Base-by-base conservation (phyloP, 768 basidiomycete genomes). In the Fistulinella prunicolor region DNA sequence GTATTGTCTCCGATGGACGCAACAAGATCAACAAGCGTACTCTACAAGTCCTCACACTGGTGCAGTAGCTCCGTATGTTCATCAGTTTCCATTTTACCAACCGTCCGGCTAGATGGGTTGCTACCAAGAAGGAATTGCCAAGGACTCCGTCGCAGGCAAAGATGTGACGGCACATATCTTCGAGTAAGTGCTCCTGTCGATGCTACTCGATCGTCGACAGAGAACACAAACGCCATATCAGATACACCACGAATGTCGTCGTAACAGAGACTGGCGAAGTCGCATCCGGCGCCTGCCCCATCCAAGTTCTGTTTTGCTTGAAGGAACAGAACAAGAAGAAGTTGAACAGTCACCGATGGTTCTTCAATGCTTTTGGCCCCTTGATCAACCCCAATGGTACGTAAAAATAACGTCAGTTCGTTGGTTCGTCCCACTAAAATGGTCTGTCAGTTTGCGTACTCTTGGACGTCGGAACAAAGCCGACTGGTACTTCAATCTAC, bases 251-350 rank as follows among this genome's bases (percentile, higher is more conserved):
- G 20, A 84, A 76, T 47, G 87, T 89, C 30, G 70, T 91, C 41
- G 89, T 89, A 38, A 83, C 86, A 6, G 85, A 88, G 10, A 75
- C 74, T 1, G 91, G 91, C 21, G 91, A 94, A 65, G 85, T 93
- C 12, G 81, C 83, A 0, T 73, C 77, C 42, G 80, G 83, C n/a
- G 69, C 78, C 1, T 89, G 87, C 59, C 85, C 93, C 1, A 82
- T 91, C 49, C 94, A 94, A 67, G 77, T 90, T 57, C 73, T 98
- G 38, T 94, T 94, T 73, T 93, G 91, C 62, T 72, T 94, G 60
- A 94, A 94, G 69, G 92, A 94, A 66, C 89, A 91, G 72, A 96
- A 94, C 77, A 93, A 93, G 77, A 94, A 95, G 77, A 95, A 96
- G 67, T 77, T 95, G 58, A 95, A 95, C 73, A 89, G 86, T 58